Conservation (phyloP, 1,139 yeast genomes). For the Hyphopichia khmerensis region DNA sequence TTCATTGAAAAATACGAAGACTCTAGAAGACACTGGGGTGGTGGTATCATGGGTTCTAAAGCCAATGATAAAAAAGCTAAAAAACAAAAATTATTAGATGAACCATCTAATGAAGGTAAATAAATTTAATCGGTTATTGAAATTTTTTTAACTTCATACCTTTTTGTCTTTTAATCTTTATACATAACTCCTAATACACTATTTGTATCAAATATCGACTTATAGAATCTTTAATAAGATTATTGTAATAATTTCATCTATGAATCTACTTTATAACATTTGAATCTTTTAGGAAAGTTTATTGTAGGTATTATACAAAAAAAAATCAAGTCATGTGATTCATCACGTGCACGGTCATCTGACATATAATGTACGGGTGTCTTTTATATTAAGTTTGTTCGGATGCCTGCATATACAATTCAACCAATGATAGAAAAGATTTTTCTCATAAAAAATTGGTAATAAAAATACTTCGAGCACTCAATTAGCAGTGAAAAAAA, state of each 20-base stretch:
- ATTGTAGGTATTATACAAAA: no score
- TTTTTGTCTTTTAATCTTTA: not conserved
- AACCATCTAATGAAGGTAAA: constrained; percentile 8
- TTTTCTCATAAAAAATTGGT: constrained; percentile 3
- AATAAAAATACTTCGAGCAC: not conserved
- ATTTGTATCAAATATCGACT: not conserved
- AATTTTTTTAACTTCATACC: not conserved
- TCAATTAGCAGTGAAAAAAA: constrained; percentile 1
- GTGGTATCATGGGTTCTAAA: constrained; percentile 90
- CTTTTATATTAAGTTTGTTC: no score
- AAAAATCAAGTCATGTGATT: no score
- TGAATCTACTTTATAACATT: no score
- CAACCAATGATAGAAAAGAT: constrained; percentile 5
- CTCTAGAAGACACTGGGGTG: constrained; percentile 94
- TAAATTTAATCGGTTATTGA: not conserved
- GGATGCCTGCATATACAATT: constrained; percentile 1
- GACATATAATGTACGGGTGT: no score
- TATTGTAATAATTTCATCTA: no score
- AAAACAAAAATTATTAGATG: constrained; percentile 34
- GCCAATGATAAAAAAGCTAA: constrained; percentile 63
- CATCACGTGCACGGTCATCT: no score
- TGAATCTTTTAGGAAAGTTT: no score
- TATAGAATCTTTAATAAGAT: no score
- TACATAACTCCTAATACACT: not conserved
- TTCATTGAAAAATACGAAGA: constrained; percentile 85